phyloP scores from a whole-genome alignment of 495 filamentous ascomycete species.

The Annulohypoxylon stygium region DNA sequence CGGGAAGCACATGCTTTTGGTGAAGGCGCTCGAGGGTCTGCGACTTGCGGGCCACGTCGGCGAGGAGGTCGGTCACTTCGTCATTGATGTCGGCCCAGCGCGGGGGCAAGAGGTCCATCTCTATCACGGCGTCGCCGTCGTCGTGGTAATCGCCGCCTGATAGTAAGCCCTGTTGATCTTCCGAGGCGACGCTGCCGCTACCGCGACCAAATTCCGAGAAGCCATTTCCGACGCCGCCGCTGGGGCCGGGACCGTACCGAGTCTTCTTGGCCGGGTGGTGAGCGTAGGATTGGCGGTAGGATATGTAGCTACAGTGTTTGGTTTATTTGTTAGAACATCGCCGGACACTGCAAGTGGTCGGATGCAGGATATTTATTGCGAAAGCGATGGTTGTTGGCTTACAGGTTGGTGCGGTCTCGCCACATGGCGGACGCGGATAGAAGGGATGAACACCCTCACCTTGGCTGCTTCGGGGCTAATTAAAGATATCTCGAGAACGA shows the following conservation, averaged over 20 bases:
- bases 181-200: slow-evolving; percentile 56
- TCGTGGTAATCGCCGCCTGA: slow-evolving; percentile 85
- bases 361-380: neutral
- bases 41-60: slow-evolving; percentile 83
- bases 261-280: slow-evolving; percentile 92
- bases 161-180: slow-evolving; percentile 90
- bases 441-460: slow-evolving; percentile 55
- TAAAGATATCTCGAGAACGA: slow-evolving; percentile 20
- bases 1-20: slow-evolving; percentile 95
- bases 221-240: slow-evolving; percentile 69
- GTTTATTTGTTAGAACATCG: neutral
- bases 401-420: slow-evolving; percentile 99
- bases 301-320: slow-evolving; percentile 80
- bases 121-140: slow-evolving; percentile 91
- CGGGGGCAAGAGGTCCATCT: slow-evolving; percentile 97
- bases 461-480: slow-evolving; percentile 30
- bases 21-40: slow-evolving; percentile 89
- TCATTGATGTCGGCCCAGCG: slow-evolving; percentile 96
- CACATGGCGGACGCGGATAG: slow-evolving; percentile 79
- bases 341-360: slow-evolving; percentile 10
- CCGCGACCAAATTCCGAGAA: slow-evolving; percentile 69
- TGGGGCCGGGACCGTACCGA: slow-evolving; percentile 69
- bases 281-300: slow-evolving; percentile 97
- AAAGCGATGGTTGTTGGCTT: slow-evolving; percentile 48
- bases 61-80: slow-evolving; percentile 87